Evolutionary conservation across 257 asterid genomes (phyloP), one percentile per base, ranked within the genome.

Genomic region (Salvia miltiorrhiza): DNA sequence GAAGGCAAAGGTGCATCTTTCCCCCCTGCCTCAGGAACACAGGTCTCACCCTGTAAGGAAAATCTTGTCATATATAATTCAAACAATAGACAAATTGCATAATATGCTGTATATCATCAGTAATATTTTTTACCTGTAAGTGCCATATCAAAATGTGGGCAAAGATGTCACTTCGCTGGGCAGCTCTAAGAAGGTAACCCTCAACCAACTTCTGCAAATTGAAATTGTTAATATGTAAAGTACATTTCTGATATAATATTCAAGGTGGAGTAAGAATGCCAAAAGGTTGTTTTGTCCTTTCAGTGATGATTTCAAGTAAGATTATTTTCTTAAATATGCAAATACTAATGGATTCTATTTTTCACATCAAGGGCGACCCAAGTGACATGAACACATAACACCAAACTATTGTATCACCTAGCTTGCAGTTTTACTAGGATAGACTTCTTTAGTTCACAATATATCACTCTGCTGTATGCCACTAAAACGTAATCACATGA

Each of bases 101-200:
- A 61, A 33, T 63, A 77, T 24, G 50, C 62, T 59, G 21, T 59
- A 61, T 13, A 48, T 47, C 62, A 61, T 54, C 39, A 70, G 50
- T 61, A 62, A 23, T 21, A 54, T 64, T n/a, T 71, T 53, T 60
- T 71, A 89, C 99, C 97, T 94, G 97, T 72, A 94, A 84, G 79
- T 89, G 90, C 99, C 99, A 94, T 86, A 94, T 94, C 81, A 94
- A 81, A 79, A 94, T 94, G 76, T 94, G 99, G 69, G 99, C 91
- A 77, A 94, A 94, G 72, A 86, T 80, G 77, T 94, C 96, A 79
- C 97, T 94, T 78, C 97, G 85, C 78, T 91, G 96, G 62, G 97
- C 84, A 80, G 99, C 99, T 89, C 99, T 85, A 40, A 94, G 99
- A 90, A 94, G 73, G 83, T 94, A 94, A 64, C 97, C 99, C 83